These are phyloP conservation scores for Penicillium sp. DNA, from an alignment of 2,329 filamentous ascomycete genomes.

Conservation along the genomic window DNA sequence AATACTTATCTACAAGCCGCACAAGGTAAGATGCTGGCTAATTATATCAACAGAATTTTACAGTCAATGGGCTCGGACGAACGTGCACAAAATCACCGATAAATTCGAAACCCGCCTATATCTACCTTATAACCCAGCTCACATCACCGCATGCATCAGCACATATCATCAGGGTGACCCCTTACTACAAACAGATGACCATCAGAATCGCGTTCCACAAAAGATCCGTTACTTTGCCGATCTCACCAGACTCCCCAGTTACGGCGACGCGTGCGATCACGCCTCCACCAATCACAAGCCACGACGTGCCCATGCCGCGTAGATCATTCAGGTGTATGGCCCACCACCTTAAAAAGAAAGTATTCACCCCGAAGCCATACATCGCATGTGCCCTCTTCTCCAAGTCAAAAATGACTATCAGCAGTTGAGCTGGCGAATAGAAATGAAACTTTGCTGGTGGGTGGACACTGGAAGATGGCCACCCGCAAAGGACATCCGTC, in stretches of 20 bases:
- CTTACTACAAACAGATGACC: neutral
- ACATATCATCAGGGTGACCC: neutral
- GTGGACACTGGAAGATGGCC: neutral
- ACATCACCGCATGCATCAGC: neutral
- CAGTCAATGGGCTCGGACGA: too few relatives aligned
- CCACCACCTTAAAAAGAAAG: neutral
- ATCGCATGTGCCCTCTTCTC: neutral
- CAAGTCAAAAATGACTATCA: neutral
- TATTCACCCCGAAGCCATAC: neutral
- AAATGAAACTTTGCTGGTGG: neutral
- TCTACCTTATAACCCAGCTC: neutral
- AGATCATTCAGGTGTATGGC: constrained; percentile 2
- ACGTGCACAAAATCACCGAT: too few relatives aligned
- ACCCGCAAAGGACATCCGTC: neutral
- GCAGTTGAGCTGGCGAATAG: neutral
- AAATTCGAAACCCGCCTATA: too few relatives aligned
- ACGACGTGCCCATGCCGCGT: neutral
- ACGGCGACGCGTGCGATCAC: neutral
- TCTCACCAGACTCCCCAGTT: neutral
- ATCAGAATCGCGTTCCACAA: neutral
- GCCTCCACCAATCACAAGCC: constrained; percentile 6
- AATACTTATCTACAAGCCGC: neutral
- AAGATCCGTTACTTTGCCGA: neutral
- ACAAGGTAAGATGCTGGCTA: neutral
- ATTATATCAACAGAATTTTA: neutral